These are phyloP conservation scores for Globisporangium middletonii DNA, from an alignment of 352 stramenopile species.

Conservation along the genomic window DNA sequence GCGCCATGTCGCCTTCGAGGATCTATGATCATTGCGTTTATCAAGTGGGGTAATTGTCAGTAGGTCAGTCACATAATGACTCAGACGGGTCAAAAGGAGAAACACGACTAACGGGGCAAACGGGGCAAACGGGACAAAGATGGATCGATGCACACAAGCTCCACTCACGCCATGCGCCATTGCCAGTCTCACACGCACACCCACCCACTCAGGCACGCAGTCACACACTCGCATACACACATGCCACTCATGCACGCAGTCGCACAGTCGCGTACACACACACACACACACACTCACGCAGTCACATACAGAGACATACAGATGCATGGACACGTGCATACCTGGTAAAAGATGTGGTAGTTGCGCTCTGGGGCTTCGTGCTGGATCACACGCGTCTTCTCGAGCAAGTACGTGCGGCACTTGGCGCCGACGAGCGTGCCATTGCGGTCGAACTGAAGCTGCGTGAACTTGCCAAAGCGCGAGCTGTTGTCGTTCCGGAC, in stretches of 20 bases:
- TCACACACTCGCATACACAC: not conserved
- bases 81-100: too few species aligned
- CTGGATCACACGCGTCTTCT: slow-evolving; percentile 95
- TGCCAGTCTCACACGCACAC: not conserved
- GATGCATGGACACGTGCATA: not conserved
- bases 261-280: too few species aligned
- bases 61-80: not conserved
- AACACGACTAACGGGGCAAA: too few species aligned
- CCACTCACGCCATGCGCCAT: too few species aligned
- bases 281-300: not conserved
- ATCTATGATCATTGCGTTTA: slow-evolving; percentile 10
- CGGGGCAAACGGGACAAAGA: too few species aligned
- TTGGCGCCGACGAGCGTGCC: slow-evolving; percentile 89
- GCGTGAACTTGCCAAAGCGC: slow-evolving; percentile 51
- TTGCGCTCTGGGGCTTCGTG: slow-evolving; percentile 92
- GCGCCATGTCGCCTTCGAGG: slow-evolving; percentile 46
- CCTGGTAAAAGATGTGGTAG: slow-evolving; percentile 97
- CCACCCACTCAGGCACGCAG: not conserved
- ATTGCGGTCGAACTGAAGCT: slow-evolving; percentile 42
- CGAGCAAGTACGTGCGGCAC: slow-evolving; percentile 94
- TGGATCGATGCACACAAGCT: too few species aligned
- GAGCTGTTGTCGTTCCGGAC: slow-evolving; percentile 45
- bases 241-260: too few species aligned
- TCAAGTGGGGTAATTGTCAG: not conserved
- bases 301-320: not conserved